Conservation (phyloP, 2,329 filamentous ascomycete genomes). For the Aspergillus awamori region DNA sequence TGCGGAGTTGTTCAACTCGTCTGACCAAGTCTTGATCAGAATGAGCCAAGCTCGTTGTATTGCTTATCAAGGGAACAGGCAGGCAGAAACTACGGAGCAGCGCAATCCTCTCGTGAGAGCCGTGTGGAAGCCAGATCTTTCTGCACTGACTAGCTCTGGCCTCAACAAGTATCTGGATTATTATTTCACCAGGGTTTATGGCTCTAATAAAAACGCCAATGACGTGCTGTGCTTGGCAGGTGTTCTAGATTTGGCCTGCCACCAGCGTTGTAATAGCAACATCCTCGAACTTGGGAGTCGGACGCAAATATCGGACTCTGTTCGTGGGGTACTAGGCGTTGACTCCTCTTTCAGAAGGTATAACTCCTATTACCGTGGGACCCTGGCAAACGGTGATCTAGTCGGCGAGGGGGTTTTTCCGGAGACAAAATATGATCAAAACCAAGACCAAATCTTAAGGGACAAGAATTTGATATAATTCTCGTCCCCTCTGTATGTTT, state of each 20-base stretch:
- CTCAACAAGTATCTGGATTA: neutral
- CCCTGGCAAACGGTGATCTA: neutral
- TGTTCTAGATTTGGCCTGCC: constrained; percentile 3
- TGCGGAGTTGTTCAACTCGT: neutral
- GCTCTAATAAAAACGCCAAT: neutral
- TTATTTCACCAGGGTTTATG: neutral
- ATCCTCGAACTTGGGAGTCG: neutral
- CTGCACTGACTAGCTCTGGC: neutral
- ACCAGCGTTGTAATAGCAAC: neutral
- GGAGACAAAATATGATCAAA: too few relatives aligned
- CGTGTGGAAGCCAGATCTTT: constrained; percentile 11
- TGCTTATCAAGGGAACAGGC: neutral
- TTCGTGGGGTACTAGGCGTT: neutral
- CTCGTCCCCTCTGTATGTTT: too few relatives aligned
- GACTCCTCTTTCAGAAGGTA: neutral
- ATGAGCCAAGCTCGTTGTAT: constrained; percentile 4
- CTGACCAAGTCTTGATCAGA: neutral
- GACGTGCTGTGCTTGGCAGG: neutral
- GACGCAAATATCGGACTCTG: neutral
- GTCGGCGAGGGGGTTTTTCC: neutral
- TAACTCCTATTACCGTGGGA: neutral
- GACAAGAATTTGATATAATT: too few relatives aligned
- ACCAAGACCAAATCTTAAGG: too few relatives aligned
- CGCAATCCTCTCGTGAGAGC: neutral
- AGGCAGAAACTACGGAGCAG: neutral